phyloP scores from a whole-genome alignment of 192 early-diverging fungal species.

The Piromyces finnis region DNA sequence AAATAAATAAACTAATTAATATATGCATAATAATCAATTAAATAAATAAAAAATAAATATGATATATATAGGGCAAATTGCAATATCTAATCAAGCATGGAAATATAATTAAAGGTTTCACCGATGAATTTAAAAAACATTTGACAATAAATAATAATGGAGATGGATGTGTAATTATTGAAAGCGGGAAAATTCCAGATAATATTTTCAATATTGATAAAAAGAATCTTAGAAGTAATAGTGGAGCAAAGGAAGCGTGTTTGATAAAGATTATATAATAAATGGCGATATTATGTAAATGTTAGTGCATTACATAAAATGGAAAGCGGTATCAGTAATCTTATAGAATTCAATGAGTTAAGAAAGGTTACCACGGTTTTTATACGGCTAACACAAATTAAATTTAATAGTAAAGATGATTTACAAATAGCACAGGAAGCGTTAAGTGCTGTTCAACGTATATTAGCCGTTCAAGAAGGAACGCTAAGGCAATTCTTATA shows the following conservation, averaged over 20 bases:
- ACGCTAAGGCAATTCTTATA: constrained; percentile 26
- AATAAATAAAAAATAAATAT: background rate
- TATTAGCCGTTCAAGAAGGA: constrained; percentile 18
- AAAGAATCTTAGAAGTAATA: background rate
- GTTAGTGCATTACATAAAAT: background rate
- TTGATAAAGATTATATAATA: background rate
- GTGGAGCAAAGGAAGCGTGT: background rate
- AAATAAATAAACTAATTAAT: no score
- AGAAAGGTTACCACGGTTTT: constrained; percentile 31
- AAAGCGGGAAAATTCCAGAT: background rate
- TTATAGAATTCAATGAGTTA: constrained; percentile 17
- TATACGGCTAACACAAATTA: constrained; percentile 15
- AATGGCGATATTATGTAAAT: background rate
- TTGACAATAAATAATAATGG: background rate
- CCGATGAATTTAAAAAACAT: background rate
- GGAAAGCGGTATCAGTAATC: constrained; percentile 8
- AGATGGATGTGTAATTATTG: background rate
- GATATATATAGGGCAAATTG: background rate
- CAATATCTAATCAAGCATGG: background rate
- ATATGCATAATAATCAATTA: no score
- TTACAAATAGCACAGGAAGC: constrained; percentile 18
- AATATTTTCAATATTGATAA: background rate
- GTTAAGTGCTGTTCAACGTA: constrained; percentile 17
- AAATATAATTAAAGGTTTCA: background rate
- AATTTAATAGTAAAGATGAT: constrained; percentile 8